phyloP scores from a whole-genome alignment of 306 rosid species.

The Begonia fuchsioides region DNA sequence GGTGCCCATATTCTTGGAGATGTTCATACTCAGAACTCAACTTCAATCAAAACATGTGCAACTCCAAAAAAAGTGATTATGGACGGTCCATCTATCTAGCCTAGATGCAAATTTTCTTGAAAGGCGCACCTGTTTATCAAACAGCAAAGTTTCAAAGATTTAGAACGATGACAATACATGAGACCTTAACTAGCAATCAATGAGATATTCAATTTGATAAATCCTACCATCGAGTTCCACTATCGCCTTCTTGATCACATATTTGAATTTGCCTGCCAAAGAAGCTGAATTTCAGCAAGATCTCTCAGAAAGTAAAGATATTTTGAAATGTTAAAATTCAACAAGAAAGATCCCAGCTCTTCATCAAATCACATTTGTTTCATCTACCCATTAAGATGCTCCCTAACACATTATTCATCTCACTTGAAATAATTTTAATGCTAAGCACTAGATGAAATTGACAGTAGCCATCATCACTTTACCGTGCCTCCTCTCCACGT shows the following conservation, averaged over 20 bases:
- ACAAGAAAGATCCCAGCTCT: no score
- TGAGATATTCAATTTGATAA: background rate
- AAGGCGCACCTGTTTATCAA: conserved; percentile 62
- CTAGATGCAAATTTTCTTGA: conserved; percentile 78
- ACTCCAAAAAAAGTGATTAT: conserved; percentile 29
- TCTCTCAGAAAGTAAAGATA: no score
- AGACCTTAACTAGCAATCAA: no score
- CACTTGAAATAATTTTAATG: conserved; percentile 2
- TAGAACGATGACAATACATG: background rate
- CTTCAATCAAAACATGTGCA: no score
- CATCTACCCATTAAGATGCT: no score
- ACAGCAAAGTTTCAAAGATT: background rate
- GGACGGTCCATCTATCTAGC: conserved; percentile 77
- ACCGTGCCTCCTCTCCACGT: conserved; percentile 99
- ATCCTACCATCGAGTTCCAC: conserved; percentile 91
- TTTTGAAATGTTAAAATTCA: no score
- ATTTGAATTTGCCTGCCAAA: conserved; percentile 82
- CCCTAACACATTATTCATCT: no score
- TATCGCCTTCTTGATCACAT: conserved; percentile 99
- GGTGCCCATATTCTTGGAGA: no score
- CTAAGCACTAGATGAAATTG: no score
- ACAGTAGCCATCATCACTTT: conserved; percentile 2
- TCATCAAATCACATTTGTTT: no score
- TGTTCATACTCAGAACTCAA: no score
- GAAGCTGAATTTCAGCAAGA: background rate